A percentile compares a stretch with the other conserved stretches of the same genome.
These are phyloP conservation scores for Solanum chacoense DNA, from an alignment of 305 asterid genomes.

Conservation along the genomic window DNA sequence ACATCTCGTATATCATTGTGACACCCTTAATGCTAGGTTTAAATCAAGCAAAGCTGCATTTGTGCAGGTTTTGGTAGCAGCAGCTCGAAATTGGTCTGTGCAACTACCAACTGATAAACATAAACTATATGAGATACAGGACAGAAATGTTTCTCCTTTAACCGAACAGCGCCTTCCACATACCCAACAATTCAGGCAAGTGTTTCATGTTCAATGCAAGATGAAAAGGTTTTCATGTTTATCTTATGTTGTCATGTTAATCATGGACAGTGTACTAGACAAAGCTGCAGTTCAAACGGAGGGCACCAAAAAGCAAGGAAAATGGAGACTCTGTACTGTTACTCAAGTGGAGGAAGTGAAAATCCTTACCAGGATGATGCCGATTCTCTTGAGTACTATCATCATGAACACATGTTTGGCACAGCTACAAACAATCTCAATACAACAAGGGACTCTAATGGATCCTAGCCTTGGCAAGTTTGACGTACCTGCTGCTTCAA, in stretches of 20 bases:
- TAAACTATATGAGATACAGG: conserved; percentile 48
- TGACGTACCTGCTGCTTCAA: conserved; percentile 34
- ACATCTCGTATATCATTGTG: background rate
- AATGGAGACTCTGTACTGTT: conserved; percentile 27
- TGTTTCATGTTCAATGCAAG: background rate
- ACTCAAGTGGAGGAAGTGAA: conserved; percentile 53
- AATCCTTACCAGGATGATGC: conserved; percentile 38
- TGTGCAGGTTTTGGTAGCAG: conserved; percentile 55
- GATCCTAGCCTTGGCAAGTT: conserved; percentile 33
- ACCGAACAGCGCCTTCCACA: conserved; percentile 30
- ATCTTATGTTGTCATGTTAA: background rate
- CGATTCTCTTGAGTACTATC: conserved; percentile 30
- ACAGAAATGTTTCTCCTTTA: conserved; percentile 17
- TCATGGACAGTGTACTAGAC: conserved; percentile 29
- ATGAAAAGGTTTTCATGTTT: background rate
- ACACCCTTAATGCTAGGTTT: background rate
- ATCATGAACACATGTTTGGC: conserved; percentile 51
- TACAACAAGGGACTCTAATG: conserved; percentile 38
- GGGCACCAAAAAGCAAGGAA: background rate
- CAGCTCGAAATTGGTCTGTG: conserved; percentile 43
- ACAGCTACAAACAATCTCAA: conserved; percentile 40
- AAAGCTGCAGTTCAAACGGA: conserved; percentile 26
- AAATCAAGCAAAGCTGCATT: background rate
- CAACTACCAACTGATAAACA: conserved; percentile 25
- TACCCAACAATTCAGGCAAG: conserved; percentile 60